Conservation (phyloP, 441 rosid genomes). For the Adansonia gregorii region DNA sequence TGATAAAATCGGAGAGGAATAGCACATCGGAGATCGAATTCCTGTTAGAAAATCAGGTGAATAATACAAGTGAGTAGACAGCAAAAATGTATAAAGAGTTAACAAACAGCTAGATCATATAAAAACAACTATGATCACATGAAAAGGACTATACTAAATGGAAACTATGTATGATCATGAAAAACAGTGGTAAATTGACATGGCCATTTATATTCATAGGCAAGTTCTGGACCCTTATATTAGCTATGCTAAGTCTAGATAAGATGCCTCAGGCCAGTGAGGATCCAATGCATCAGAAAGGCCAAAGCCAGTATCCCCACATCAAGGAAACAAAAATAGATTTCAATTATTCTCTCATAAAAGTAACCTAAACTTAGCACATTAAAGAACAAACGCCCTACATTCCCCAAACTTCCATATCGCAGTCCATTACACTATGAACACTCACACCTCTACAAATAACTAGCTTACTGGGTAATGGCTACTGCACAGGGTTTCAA, state of each 20-base stretch:
- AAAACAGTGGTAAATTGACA: neutral
- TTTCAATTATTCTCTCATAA: neutral
- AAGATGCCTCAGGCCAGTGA: neutral
- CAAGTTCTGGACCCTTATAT: neutral
- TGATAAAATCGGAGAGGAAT: constrained; percentile 72
- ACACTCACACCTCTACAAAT: neutral
- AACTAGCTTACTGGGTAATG: neutral
- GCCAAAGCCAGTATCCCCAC: neutral
- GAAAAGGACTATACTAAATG: neutral
- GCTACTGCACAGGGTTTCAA: neutral
- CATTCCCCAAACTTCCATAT: neutral
- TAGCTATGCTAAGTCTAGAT: neutral
- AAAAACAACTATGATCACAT: neutral
- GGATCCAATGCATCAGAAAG: neutral
- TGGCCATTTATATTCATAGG: neutral
- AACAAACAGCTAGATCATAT: neutral
- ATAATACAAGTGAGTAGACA: neutral
- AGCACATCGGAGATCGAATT: constrained; percentile 78
- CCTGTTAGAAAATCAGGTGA: constrained; percentile 50
- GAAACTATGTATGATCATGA: neutral
- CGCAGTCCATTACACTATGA: constrained; percentile 2
- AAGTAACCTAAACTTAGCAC: neutral
- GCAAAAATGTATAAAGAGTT: neutral
- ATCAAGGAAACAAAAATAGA: neutral
- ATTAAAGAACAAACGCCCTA: neutral